These are phyloP conservation scores for Akanthomyces lecanii DNA, from an alignment of 2,329 filamentous ascomycete genomes.

Conservation along the genomic window DNA sequence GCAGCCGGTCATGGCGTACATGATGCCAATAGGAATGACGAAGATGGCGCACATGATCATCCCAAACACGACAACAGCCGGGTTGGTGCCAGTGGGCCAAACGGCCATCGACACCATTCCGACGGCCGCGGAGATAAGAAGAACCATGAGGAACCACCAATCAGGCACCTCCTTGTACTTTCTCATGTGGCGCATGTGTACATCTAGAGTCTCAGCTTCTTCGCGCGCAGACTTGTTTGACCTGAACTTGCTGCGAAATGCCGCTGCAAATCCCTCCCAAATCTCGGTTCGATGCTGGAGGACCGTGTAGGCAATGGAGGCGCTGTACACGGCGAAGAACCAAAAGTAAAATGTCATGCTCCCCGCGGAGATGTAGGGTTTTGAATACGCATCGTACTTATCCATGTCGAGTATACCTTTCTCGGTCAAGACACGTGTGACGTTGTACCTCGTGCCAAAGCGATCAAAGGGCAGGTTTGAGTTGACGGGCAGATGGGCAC, in stretches of 20 bases:
- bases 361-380: slow-evolving; percentile 37
- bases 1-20: slow-evolving; percentile 40
- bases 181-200: slow-evolving; percentile 46
- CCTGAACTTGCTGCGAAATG: slow-evolving; percentile 25
- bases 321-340: slow-evolving; percentile 40
- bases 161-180: slow-evolving; percentile 44
- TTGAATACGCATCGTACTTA: slow-evolving; percentile 39
- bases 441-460: slow-evolving; percentile 35
- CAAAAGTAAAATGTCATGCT: slow-evolving; percentile 33
- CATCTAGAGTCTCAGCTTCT: slow-evolving; percentile 27
- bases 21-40: slow-evolving; percentile 41
- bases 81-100: slow-evolving; percentile 41
- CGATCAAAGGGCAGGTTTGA: slow-evolving; percentile 38
- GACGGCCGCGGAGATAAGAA: slow-evolving; percentile 29
- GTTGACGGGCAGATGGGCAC: slow-evolving; percentile 38
- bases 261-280: slow-evolving; percentile 31
- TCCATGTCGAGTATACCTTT: slow-evolving; percentile 33
- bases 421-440: slow-evolving; percentile 31
- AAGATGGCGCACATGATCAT: slow-evolving; percentile 39
- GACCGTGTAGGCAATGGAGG: slow-evolving; percentile 36
- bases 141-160: slow-evolving; percentile 41
- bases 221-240: slow-evolving; percentile 26
- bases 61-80: slow-evolving; percentile 41
- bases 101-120: slow-evolving; percentile 33
- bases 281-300: slow-evolving; percentile 40